A percentile compares a stretch with the other conserved stretches of the same genome.
phyloP scores from a whole-genome alignment of 1,284 basidiomycete genomes.

The Coniferiporia weirii region DNA sequence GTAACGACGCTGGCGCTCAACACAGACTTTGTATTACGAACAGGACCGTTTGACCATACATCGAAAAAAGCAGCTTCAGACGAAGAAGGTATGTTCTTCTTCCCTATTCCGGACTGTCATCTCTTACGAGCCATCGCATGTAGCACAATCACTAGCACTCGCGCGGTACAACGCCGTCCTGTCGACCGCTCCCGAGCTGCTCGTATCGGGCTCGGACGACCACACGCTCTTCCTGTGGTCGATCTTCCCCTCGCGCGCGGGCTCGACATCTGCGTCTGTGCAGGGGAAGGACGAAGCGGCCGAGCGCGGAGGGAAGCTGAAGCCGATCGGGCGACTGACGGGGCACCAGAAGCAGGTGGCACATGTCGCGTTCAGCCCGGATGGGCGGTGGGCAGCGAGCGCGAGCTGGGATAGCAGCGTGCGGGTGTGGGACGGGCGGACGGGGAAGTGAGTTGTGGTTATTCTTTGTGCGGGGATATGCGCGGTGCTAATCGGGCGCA shows the following conservation, averaged over 20 bases:
- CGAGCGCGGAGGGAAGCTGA: constrained; percentile 54
- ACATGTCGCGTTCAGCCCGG: constrained; percentile 94
- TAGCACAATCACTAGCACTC: constrained; percentile 72
- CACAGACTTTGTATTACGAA: constrained; percentile 92
- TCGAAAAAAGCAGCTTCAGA: constrained; percentile 72
- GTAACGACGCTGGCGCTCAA: constrained; percentile 95
- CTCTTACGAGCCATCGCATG: neutral
- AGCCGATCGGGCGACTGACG: constrained; percentile 83
- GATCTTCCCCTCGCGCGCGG: constrained; percentile 46
- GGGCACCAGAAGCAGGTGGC: constrained; percentile 96
- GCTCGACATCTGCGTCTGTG: constrained; percentile 28
- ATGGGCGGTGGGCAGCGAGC: constrained; percentile 87
- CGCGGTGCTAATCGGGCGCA: constrained; percentile 17
- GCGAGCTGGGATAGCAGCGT: constrained; percentile 92
- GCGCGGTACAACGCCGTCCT: constrained; percentile 71
- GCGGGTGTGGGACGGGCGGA: constrained; percentile 90
- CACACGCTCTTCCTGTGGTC: constrained; percentile 95
- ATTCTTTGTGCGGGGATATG: neutral
- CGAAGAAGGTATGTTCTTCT: constrained; percentile 57
- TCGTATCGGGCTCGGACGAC: constrained; percentile 93
- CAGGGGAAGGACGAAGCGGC: constrained; percentile 26
- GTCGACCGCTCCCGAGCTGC: constrained; percentile 68
- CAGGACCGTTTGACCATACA: constrained; percentile 91
- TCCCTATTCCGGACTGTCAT: neutral
- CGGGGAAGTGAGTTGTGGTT: constrained; percentile 63